Conservation (phyloP, 768 basidiomycete species). For the Amyloporia xantha region DNA sequence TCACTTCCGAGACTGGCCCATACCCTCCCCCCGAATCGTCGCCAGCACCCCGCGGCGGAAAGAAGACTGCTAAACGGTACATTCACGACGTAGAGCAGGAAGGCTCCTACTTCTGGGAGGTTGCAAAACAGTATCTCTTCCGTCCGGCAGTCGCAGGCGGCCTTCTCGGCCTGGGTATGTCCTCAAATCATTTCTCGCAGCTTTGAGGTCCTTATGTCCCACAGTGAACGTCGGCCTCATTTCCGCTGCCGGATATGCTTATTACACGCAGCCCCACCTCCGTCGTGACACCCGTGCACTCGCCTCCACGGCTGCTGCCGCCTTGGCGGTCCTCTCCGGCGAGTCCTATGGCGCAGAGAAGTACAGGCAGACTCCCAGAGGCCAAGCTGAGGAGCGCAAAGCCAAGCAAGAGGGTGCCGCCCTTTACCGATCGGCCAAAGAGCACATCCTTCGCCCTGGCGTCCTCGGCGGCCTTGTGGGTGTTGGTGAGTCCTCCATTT, state of each 20-base stretch:
- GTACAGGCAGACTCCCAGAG: constrained; percentile 51
- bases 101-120: constrained; percentile 44
- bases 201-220: background rate
- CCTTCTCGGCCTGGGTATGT: constrained; percentile 59
- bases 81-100: constrained; percentile 43
- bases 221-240: constrained; percentile 69
- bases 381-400: constrained; percentile 49
- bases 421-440: constrained; percentile 47
- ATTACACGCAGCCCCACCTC: constrained; percentile 55
- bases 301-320: constrained; percentile 44
- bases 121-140: constrained; percentile 47
- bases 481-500: constrained; percentile 36
- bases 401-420: constrained; percentile 51
- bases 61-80: constrained; percentile 20
- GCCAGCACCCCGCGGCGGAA: background rate
- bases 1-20: constrained; percentile 19
- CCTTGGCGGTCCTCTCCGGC: constrained; percentile 49
- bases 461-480: constrained; percentile 62
- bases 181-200: background rate
- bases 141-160: constrained; percentile 69
- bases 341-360: constrained; percentile 61
- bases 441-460: constrained; percentile 55
- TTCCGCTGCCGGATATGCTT: constrained; percentile 51
- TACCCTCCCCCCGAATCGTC: constrained; percentile 17
- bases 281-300: constrained; percentile 51